phyloP scores from a whole-genome alignment of 306 rosid species.

The Senna siamea region DNA sequence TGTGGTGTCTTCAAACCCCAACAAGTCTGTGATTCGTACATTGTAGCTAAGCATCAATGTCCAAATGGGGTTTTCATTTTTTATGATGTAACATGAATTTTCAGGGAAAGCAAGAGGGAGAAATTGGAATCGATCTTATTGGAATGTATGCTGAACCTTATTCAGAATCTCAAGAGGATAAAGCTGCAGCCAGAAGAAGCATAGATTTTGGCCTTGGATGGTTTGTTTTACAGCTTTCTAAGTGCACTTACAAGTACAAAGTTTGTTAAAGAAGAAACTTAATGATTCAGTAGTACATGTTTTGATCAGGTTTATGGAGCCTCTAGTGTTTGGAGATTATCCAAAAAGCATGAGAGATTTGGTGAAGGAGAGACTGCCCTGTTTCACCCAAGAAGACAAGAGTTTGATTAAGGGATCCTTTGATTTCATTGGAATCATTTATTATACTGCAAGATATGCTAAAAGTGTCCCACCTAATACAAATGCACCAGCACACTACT shows the following conservation, averaged over 20 bases:
- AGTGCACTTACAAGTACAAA: background rate
- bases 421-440: constrained; percentile 48
- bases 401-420: constrained; percentile 30
- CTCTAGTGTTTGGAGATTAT: constrained; percentile 32
- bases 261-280: background rate
- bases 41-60: too few species aligned
- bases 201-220: constrained; percentile 50
- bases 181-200: constrained; percentile 42
- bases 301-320: constrained; percentile 34
- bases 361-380: constrained; percentile 27
- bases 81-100: background rate
- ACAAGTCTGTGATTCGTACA: too few species aligned
- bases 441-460: constrained; percentile 39
- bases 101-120: constrained; percentile 44
- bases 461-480: background rate
- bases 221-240: background rate
- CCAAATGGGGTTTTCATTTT: too few species aligned
- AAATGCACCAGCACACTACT: background rate
- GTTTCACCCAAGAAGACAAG: constrained; percentile 23
- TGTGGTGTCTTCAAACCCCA: too few species aligned
- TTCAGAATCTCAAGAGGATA: constrained; percentile 34
- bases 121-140: constrained; percentile 41
- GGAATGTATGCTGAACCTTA: constrained; percentile 38
- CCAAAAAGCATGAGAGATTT: constrained; percentile 30
- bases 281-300: background rate